These are phyloP conservation scores for Phytomonas sp. DNA, from an alignment of 208 protist species.

Conservation along the genomic window DNA sequence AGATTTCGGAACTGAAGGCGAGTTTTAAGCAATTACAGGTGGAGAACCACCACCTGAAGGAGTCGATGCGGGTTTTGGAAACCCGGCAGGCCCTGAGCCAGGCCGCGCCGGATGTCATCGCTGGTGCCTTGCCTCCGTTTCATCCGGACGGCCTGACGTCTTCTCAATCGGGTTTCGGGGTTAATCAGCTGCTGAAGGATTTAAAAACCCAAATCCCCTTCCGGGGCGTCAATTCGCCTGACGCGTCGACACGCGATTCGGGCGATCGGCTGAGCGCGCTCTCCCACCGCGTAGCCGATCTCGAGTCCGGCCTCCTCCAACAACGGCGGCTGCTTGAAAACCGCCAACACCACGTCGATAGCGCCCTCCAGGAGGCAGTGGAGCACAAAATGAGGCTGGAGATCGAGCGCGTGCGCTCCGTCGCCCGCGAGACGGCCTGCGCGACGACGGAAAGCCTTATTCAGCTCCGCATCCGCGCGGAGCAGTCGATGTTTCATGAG, in stretches of 20 bases:
- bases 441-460: conserved; percentile 57
- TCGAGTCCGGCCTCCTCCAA: conserved; percentile 34
- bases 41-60: conserved; percentile 50
- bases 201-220: not conserved
- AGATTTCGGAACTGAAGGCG: conserved; percentile 45
- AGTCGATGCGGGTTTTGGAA: conserved; percentile 46
- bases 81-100: conserved; percentile 12
- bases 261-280: conserved; percentile 11
- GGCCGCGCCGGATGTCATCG: not conserved
- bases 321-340: conserved; percentile 45
- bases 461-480: conserved; percentile 33
- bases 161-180: not conserved
- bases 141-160: not conserved
- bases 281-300: conserved; percentile 31
- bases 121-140: not conserved
- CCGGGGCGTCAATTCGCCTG: conserved; percentile 7
- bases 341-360: conserved; percentile 29
- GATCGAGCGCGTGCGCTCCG: conserved; percentile 56
- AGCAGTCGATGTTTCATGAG: conserved; percentile 36
- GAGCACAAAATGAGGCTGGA: conserved; percentile 43
- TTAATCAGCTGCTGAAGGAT: not conserved
- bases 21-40: conserved; percentile 43
- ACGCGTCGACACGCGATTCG: not conserved
- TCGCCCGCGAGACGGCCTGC: conserved; percentile 64
- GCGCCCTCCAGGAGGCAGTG: conserved; percentile 39